A percentile compares a stretch with the other conserved stretches of the same genome.
phyloP scores from a whole-genome alignment of 768 basidiomycete species.

The Suillus tomentosus region DNA sequence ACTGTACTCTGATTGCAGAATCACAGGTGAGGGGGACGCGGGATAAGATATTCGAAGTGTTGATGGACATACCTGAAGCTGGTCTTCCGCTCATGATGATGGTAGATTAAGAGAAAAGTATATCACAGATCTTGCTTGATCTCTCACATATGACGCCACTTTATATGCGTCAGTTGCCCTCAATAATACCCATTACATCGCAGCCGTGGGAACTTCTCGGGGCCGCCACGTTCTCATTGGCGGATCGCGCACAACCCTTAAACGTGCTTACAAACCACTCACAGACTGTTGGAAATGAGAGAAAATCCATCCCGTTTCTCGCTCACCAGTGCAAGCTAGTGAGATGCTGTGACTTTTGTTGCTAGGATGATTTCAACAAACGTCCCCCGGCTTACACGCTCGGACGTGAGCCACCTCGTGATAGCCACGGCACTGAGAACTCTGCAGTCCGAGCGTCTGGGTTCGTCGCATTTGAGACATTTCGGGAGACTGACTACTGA shows the following conservation, averaged over 20 bases:
- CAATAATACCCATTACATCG: background rate
- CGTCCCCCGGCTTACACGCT: slow-evolving; percentile 19
- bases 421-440: slow-evolving; percentile 9
- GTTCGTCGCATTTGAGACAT: background rate
- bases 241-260: background rate
- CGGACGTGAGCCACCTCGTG: slow-evolving; percentile 2
- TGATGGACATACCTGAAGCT: slow-evolving; percentile 49
- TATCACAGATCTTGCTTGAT: slow-evolving; percentile 10
- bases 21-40: slow-evolving; percentile 10
- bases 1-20: slow-evolving; percentile 63
- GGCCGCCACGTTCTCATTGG: slow-evolving; percentile 10
- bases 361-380: slow-evolving; percentile 9
- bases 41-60: background rate
- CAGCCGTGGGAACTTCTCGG: slow-evolving; percentile 27
- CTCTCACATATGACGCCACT: slow-evolving; percentile 2
- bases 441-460: background rate
- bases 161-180: slow-evolving; percentile 17
- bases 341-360: slow-evolving; percentile 13
- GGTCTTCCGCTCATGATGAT: slow-evolving; percentile 61
- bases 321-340: slow-evolving; percentile 1
- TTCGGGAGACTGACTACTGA: background rate
- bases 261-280: slow-evolving; percentile 5
- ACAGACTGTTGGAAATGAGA: slow-evolving; percentile 22
- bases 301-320: slow-evolving; percentile 17
- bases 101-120: slow-evolving; percentile 7